phyloP scores from a whole-genome alignment of 768 basidiomycete genomes.

The Clitopilus passeckerianus region DNA sequence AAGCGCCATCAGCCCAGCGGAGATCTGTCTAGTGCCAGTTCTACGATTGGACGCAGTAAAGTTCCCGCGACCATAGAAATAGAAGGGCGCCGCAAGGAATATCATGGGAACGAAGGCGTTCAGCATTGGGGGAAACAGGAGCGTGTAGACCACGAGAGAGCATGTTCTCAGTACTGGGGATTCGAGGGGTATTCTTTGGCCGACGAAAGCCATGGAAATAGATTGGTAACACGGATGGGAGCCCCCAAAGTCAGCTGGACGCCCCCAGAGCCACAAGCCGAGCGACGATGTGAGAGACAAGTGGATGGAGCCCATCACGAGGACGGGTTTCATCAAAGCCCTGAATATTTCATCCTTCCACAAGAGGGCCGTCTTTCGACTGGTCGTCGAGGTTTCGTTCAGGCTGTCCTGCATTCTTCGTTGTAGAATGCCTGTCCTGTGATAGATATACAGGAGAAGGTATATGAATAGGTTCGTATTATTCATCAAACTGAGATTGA shows the following conservation, averaged over 20 bases:
- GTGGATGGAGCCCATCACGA: slow-evolving; percentile 13
- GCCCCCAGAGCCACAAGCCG: slow-evolving; percentile 15
- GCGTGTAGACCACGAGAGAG: too few species aligned
- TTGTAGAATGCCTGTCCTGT: neutral
- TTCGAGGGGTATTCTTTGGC: neutral
- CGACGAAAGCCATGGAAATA: neutral
- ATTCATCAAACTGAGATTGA: slow-evolving; percentile 23
- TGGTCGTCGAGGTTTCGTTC: too few species aligned
- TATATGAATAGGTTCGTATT: slow-evolving; percentile 15
- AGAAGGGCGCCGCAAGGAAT: neutral
- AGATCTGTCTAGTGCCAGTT: neutral
- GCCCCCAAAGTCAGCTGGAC: slow-evolving; percentile 7
- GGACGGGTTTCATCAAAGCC: neutral
- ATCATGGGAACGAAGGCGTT: neutral
- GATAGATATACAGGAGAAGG: slow-evolving; percentile 11
- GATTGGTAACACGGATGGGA: neutral
- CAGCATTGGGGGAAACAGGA: too few species aligned
- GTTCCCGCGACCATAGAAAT: neutral
- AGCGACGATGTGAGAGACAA: slow-evolving; percentile 13
- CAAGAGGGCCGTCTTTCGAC: too few species aligned
- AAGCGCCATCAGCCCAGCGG: neutral
- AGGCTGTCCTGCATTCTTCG: too few species aligned
- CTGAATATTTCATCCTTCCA: neutral
- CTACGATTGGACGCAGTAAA: too few species aligned
- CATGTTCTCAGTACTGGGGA: neutral